Evolutionary conservation across 164 flowering plant genomes (phyloP).

Genomic region (Liriodendron chinense): DNA sequence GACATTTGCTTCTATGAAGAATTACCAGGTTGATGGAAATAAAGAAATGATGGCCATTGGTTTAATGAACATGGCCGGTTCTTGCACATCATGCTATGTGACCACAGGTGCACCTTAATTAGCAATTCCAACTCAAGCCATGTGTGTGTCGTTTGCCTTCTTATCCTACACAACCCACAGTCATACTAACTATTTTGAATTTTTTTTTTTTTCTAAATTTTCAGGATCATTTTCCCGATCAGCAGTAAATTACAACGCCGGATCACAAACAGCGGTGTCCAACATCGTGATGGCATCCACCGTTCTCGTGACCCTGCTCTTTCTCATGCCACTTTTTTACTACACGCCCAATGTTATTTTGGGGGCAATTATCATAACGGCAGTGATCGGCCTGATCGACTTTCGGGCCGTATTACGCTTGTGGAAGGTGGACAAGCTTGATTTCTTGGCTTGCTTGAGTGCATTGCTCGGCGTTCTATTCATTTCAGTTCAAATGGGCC

Average conservation of each 20-base stretch:
- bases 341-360: constrained; percentile 34
- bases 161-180: background rate
- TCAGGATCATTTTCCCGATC: constrained; percentile 44
- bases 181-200: background rate
- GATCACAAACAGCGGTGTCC: constrained; percentile 32
- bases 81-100: constrained; percentile 70
- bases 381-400: constrained; percentile 38
- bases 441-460: constrained; percentile 32
- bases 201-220: background rate
- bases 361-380: constrained; percentile 34
- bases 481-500: constrained; percentile 37
- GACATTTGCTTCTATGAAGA: constrained; percentile 65
- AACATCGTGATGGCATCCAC: constrained; percentile 38
- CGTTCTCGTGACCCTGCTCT: constrained; percentile 31
- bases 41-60: constrained; percentile 88
- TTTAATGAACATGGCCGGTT: constrained; percentile 71
- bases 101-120: constrained; percentile 50
- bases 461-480: constrained; percentile 41
- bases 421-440: constrained; percentile 41
- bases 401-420: constrained; percentile 19
- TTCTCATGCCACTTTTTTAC: constrained; percentile 35
- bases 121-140: background rate
- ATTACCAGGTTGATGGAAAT: constrained; percentile 79
- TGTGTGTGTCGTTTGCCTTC: background rate
- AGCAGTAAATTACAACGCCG: constrained; percentile 44